These are phyloP conservation scores for Chimonanthus praecox DNA, from an alignment of 164 flowering plant genomes.

Conservation along the genomic window DNA sequence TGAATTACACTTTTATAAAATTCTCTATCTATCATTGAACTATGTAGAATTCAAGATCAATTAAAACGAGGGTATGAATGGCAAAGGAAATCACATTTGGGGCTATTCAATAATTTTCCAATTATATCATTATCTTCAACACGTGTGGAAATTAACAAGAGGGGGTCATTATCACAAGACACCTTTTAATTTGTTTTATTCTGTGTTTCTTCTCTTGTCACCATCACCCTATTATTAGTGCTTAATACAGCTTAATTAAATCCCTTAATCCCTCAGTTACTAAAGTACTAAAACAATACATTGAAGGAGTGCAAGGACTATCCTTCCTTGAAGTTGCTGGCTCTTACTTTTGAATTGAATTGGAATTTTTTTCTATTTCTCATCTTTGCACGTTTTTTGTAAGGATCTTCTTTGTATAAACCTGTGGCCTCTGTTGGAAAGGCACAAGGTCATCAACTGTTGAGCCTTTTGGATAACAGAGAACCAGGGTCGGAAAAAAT, in stretches of 20 bases:
- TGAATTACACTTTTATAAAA: no score
- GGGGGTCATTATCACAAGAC: no score
- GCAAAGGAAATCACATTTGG: no score
- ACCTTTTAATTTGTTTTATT: no score
- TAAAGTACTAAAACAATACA: neutral
- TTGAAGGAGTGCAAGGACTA: neutral
- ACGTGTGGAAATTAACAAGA: no score
- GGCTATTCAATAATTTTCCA: no score
- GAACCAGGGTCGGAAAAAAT: constrained; percentile 17
- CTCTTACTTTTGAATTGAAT: neutral
- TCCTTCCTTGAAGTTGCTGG: constrained; percentile 11
- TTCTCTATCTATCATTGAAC: no score
- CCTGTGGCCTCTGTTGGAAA: neutral
- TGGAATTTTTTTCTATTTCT: no score
- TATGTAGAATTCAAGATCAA: no score
- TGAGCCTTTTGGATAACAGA: neutral
- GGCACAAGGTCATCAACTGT: neutral
- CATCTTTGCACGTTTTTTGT: neutral
- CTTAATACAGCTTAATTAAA: neutral
- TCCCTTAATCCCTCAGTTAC: no score
- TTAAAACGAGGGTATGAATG: no score
- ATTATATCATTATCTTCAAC: no score
- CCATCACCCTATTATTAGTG: neutral
- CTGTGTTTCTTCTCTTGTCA: neutral
- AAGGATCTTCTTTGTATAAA: constrained; percentile 5